Percentiles rank a stretch among this genome's conserved stretches.
These are phyloP conservation scores for Diddensiella caesifluorescens DNA, from an alignment of 805 yeast species.

Conservation along the genomic window DNA sequence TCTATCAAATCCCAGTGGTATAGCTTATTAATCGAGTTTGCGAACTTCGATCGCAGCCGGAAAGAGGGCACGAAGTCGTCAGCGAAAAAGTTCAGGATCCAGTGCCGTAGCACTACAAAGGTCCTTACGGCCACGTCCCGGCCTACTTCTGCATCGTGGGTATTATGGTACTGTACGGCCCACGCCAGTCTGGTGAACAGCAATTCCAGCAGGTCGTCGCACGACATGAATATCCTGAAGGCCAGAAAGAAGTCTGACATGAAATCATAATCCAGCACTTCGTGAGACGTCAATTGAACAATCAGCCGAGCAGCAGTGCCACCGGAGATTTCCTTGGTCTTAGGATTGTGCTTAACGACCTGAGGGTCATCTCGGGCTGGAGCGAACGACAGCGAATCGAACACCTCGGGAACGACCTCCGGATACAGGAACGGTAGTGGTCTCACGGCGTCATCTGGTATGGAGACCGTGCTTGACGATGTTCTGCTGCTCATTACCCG, in stretches of 20 bases:
- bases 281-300: slow-evolving; percentile 54
- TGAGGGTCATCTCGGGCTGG: slow-evolving; percentile 13
- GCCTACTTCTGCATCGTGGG: slow-evolving; percentile 42
- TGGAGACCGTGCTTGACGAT: slow-evolving; percentile 1
- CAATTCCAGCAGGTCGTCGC: slow-evolving; percentile 54
- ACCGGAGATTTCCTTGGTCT: slow-evolving; percentile 5
- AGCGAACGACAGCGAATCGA: slow-evolving; percentile 15
- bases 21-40: slow-evolving; percentile 34
- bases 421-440: slow-evolving; percentile 6
- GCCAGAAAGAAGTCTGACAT: slow-evolving; percentile 84
- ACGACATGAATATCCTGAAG: slow-evolving; percentile 61
- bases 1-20: slow-evolving; percentile 26
- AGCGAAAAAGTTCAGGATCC: slow-evolving; percentile 81
- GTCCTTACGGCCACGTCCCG: slow-evolving; percentile 69
- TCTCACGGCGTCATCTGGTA: background rate
- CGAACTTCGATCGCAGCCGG: slow-evolving; percentile 43
- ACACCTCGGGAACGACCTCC: slow-evolving; percentile 7
- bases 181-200: slow-evolving; percentile 64
- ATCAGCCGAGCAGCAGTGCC: slow-evolving; percentile 31
- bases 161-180: slow-evolving; percentile 30
- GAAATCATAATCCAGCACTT: slow-evolving; percentile 67
- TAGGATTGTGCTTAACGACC: slow-evolving; percentile 3
- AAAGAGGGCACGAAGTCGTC: slow-evolving; percentile 68
- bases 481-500: no score
- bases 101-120: slow-evolving; percentile 81